Percentiles rank a stretch among this genome's conserved stretches.
Conservation (phyloP, 2,329 filamentous ascomycete species). For the Aspergillus sp. region DNA sequence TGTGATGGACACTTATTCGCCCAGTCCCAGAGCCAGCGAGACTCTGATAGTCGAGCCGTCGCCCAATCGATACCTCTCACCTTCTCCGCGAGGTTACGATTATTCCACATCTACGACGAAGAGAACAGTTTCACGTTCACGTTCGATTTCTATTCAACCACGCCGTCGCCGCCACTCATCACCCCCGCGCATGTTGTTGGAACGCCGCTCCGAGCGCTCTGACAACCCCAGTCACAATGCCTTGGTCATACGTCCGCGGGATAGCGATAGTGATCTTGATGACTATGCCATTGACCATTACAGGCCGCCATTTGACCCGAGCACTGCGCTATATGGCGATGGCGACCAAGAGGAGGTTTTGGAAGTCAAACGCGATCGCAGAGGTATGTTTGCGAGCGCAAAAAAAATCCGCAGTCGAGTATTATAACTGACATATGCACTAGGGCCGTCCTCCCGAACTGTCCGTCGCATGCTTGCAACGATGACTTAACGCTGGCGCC, state of each 20-base stretch:
- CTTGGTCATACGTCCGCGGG: constrained; percentile 49
- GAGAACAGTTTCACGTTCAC: constrained; percentile 30
- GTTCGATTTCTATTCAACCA: constrained; percentile 36
- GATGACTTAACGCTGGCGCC: constrained; percentile 52
- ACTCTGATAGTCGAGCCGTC: constrained; percentile 35
- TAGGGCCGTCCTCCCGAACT: constrained; percentile 64
- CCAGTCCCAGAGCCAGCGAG: constrained; percentile 28
- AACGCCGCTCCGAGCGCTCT: constrained; percentile 24
- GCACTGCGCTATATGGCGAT: constrained; percentile 35
- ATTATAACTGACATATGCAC: neutral
- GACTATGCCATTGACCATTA: constrained; percentile 55
- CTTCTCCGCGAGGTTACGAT: constrained; percentile 25
- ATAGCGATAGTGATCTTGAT: constrained; percentile 51
- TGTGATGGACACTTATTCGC: constrained; percentile 27
- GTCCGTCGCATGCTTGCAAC: constrained; percentile 71
- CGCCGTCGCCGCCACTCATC: constrained; percentile 36
- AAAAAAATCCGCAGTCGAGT: neutral
- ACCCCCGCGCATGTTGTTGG: constrained; percentile 32
- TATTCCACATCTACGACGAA: constrained; percentile 27
- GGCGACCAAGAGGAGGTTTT: constrained; percentile 53
- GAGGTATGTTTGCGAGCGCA: constrained; percentile 63
- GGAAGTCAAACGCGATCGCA: constrained; percentile 80
- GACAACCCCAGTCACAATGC: constrained; percentile 49
- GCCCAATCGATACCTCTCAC: constrained; percentile 26
- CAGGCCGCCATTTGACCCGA: constrained; percentile 30